These are phyloP conservation scores for Rhododendron ovatum DNA, from an alignment of 148 eudicot species.

Conservation along the genomic window DNA sequence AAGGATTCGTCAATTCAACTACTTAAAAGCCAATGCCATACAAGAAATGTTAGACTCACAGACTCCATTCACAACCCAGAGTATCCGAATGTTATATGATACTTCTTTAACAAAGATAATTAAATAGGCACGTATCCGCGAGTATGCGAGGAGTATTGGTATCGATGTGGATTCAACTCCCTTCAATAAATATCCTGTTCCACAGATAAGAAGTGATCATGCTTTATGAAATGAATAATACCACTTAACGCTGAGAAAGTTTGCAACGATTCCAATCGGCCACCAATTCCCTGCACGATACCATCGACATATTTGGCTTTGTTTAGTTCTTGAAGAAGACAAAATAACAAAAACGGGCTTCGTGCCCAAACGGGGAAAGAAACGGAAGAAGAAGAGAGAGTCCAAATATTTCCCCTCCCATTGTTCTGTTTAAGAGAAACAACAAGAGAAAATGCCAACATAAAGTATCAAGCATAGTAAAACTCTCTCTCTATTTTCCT, in stretches of 20 bases:
- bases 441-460: not conserved
- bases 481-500: not conserved
- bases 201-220: not conserved
- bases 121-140: not conserved
- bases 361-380: not conserved
- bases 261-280: conserved; percentile 21
- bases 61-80: not conserved
- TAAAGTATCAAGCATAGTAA: not conserved
- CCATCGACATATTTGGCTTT: not conserved
- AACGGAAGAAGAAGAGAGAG: not conserved
- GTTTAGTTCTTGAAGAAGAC: not conserved
- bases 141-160: not conserved
- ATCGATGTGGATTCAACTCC: not conserved
- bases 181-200: not conserved
- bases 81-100: not conserved
- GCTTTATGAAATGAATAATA: not conserved
- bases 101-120: not conserved
- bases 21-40: not conserved
- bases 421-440: not conserved
- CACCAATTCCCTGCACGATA: conserved; percentile 30
- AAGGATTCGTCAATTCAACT: not conserved
- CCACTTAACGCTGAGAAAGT: conserved; percentile 24
- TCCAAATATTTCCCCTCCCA: not conserved
- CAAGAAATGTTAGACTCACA: not conserved
- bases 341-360: not conserved